A percentile compares a stretch with the other conserved stretches of the same genome.
phyloP scores from a whole-genome alignment of 768 basidiomycete genomes.

The Hericium erinaceus region DNA sequence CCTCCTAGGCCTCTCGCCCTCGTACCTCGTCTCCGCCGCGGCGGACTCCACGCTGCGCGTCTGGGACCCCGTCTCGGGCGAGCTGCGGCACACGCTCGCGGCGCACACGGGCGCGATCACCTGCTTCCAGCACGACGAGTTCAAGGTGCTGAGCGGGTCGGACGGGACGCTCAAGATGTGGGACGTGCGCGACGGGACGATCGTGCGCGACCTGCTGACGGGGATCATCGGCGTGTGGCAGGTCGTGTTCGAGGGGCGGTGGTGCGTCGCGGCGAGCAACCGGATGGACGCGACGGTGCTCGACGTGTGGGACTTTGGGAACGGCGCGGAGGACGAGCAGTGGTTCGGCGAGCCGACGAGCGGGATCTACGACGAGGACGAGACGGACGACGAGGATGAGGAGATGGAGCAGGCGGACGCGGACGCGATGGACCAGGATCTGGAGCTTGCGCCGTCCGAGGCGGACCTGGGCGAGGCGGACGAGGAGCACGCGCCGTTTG shows the following conservation, averaged over 20 bases:
- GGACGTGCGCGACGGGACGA: slow-evolving; percentile 82
- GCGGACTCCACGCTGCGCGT: slow-evolving; percentile 92
- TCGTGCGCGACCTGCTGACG: slow-evolving; percentile 81
- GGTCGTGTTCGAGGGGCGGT: slow-evolving; percentile 88
- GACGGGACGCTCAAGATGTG: slow-evolving; percentile 98
- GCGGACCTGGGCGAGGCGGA: slow-evolving; percentile 17
- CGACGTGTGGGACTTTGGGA: slow-evolving; percentile 88
- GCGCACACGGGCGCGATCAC: slow-evolving; percentile 98
- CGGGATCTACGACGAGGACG: slow-evolving; percentile 66
- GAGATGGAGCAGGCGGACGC: slow-evolving; percentile 45
- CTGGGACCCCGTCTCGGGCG: slow-evolving; percentile 86
- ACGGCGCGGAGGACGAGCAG: slow-evolving; percentile 54
- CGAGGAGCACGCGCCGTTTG: slow-evolving; percentile 15
- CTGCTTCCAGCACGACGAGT: slow-evolving; percentile 98
- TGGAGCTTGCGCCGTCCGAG: slow-evolving; percentile 22
- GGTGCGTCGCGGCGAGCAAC: slow-evolving; percentile 92
- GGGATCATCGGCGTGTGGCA: slow-evolving; percentile 97
- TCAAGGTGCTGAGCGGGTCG: slow-evolving; percentile 90
- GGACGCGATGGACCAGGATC: slow-evolving; percentile 71
- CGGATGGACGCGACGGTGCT: slow-evolving; percentile 67
- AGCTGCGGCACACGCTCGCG: slow-evolving; percentile 70
- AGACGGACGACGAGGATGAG: slow-evolving; percentile 47
- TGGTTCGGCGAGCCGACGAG: slow-evolving; percentile 76
- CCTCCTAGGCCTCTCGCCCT: slow-evolving; percentile 81
- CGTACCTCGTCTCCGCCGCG: slow-evolving; percentile 88